Evolutionary conservation across 2,329 filamentous ascomycete genomes (phyloP), one percentile per base, ranked within the genome.

Genomic region (Xylaria sp.): DNA sequence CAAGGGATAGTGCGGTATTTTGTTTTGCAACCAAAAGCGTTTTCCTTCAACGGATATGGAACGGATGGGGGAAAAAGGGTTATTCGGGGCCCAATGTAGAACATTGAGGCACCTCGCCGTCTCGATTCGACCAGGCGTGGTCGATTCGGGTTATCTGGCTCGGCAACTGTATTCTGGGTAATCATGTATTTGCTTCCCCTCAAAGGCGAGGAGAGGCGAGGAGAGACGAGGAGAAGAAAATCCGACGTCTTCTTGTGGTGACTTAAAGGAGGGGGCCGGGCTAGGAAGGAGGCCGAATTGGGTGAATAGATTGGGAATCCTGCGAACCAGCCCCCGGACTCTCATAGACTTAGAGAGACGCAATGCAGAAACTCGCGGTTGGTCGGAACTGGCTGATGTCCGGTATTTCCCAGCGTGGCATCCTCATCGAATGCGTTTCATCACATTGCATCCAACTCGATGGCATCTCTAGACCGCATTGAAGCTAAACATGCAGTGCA

Each of bases 301-400:
- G 25, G 23, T 58, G 63, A 63, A 68, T 71, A 70, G 70, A 71
- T 65, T 66, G 66, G 68, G 65, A n/a, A 67, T 62, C 67, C 64
- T 68, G 65, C 62, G 63, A 67, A 62, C 62, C 66, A 66, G 67
- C 65, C 66, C 66, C 65, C 69, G 58, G 62, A 63, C 66, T 68
- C 67, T 66, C 60, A 65, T 71, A 71, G 69, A 70, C 56, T 67
- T 71, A 70, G 65, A 71, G 69, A 68, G 68, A 67, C 54, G 64
- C 23, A 56, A 55, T 51, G 52, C 37, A 62, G 6, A 44, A 55
- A 21, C 44, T 38, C 17, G 17, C 21, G 21, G 37, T 38, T 49
- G 46, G 54, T 57, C 59, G 63, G 60, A 59, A 63, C 63, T 53
- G 37, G 44, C 62, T 54, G 27, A 52, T 54, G 29, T 65, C 51